Base-by-base conservation (phyloP, 176 grass and related monocot genomes). In the Zoysia japonica region DNA sequence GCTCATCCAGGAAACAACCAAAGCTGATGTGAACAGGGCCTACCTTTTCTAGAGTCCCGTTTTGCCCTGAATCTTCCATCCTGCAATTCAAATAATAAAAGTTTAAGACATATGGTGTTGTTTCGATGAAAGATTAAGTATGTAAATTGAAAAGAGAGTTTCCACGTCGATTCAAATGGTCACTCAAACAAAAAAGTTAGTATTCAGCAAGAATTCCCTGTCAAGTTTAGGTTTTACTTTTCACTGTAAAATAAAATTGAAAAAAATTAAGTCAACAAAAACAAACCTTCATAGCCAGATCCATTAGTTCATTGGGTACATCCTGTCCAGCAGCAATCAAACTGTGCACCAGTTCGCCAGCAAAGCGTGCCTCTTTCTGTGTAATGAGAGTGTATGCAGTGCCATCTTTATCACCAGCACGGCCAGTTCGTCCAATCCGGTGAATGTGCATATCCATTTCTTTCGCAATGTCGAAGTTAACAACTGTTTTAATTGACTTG, bases 401-500 rank as follows among this genome's bases (percentile, higher is more conserved):
- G 12, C 95, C 95, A 85, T 98, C 92, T 88, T 98, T 98, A 90
- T 98, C 95, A 70, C 95, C 95, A 75, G 95, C 95, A 37, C 95
- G 91, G 15, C 95, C 95, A 42, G 95, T 98, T 84, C 95, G 83
- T 77, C 95, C 95, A 45, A 98, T 92, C 51, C 95, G 92, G 77
- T 98, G 95, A 74, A 98, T 91, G 89, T 98, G 95, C 91, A 93
- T 94, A 82, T 98, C 95, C 95, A 98, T 92, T 75, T 98, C 95
- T 84, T 91, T 94, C 9, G 92, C 95, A 76, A 93, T 92, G 82
- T 98, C 95, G 48, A 89, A 98, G 75, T 98, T 98, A 76, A 98
- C 95, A 75, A 98, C 95, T 69, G 95, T 92, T 80, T 98, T 98
- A 48, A 98, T 98, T 38, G 95, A 98, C 61, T 98, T 98, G 83